Base-by-base conservation (phyloP, 2,329 filamentous ascomycete species). In the Verticillium isaacii region DNA sequence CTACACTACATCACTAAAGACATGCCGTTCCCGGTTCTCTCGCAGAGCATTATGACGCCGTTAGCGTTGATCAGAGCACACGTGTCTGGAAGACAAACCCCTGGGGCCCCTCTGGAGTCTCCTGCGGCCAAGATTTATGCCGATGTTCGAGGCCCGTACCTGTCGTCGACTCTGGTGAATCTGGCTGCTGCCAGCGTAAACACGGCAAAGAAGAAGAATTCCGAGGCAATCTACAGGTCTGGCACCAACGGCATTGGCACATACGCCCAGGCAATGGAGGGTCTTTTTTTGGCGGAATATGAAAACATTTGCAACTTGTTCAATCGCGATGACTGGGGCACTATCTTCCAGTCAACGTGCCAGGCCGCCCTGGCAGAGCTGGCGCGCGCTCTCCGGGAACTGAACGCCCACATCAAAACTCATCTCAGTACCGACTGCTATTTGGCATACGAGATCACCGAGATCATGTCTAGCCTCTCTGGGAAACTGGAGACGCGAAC, bases 1-100 rank as follows among this genome's bases (percentile, higher is more conserved):
- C 79, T 99, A 55, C 91, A 97, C 74, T 97, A 89, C 71, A 89
- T 97, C 69, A 97, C 93, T 19, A 98, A 98, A 76, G 86, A 92
- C 79, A 85, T 82, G 72, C 86, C 90, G 1, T 99, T 98, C 69
- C 95, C 95, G 9, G 82, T 89, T 11, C 83, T 98, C 32, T 83
- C 89, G 1, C 86, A 90, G 66, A 91, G 95, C 60, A 91, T 89
- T 64, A 84, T 90, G 32, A 86, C 87, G n/a, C 85, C 88, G 34
- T 77, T 98, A 17, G 87, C 89, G 37, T 82, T 92, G n/a, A 89
- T 97, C 66, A 92, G 92, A 69, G 84, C 86, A 7, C 90, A 91
- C 66, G 85, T 96, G n/a, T 80, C 83, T 1, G 80, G 75, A 37
- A 36, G 32, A 34, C 17, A 29, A 41, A 70, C 68, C 14, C 75